These are phyloP conservation scores for Penicillium sp. DNA, from an alignment of 2,329 filamentous ascomycete species.

Conservation along the genomic window DNA sequence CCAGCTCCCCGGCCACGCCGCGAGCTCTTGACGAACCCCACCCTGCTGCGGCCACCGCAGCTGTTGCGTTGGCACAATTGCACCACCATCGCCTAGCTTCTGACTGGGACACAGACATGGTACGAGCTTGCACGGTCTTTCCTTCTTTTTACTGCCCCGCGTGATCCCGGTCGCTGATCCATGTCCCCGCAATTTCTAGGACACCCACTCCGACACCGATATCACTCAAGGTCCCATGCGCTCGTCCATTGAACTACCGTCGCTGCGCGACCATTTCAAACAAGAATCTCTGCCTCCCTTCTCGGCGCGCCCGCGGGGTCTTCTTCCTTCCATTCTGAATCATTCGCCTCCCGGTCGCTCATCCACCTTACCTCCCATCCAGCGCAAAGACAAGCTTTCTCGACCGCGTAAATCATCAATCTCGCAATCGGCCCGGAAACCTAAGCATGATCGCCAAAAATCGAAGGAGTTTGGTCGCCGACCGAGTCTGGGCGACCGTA, in stretches of 20 bases:
- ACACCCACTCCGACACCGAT: conserved; percentile 71
- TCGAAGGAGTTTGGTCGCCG: conserved; percentile 74
- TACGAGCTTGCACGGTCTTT: conserved; percentile 52
- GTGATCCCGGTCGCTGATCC: conserved; percentile 15
- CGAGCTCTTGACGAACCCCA: conserved; percentile 68
- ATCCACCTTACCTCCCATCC: conserved; percentile 81
- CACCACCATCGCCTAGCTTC: conserved; percentile 73
- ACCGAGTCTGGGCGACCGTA: conserved; percentile 72
- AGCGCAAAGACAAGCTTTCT: conserved; percentile 68
- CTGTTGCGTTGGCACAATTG: conserved; percentile 82
- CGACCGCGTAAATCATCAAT: conserved; percentile 84
- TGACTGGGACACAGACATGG: conserved; percentile 76
- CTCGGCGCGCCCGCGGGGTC: conserved; percentile 66
- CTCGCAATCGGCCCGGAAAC: conserved; percentile 72
- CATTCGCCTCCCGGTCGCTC: conserved; percentile 84
- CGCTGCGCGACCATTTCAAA: conserved; percentile 66
- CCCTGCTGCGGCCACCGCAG: conserved; percentile 72
- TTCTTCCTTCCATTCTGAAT: conserved; percentile 76
- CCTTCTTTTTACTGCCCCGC: conserved; percentile 3
- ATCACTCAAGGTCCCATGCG: conserved; percentile 63
- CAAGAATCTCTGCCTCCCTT: conserved; percentile 71
- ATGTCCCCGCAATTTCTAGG: conserved; percentile 48
- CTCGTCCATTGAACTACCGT: conserved; percentile 69
- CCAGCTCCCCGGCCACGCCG: conserved; percentile 67
- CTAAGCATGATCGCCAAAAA: conserved; percentile 77